Base-by-base conservation (phyloP, 805 yeast species). In the Kuraishia hungarica region DNA sequence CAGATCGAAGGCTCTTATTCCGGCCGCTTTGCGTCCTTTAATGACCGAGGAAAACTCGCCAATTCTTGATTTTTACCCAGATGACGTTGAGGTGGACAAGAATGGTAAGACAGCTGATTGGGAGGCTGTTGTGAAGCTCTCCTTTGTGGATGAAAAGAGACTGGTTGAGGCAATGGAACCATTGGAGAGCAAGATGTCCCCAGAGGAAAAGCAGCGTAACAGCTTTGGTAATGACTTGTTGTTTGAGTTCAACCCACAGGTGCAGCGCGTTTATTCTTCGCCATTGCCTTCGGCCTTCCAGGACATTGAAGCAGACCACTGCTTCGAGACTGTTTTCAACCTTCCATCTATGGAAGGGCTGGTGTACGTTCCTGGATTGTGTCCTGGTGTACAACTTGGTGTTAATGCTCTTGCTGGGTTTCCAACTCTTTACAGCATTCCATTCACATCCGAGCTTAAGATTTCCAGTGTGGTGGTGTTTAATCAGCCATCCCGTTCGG, bases 21-120 rank as follows among this genome's bases (percentile, higher is more conserved):
- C 99, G 1, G 67, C 76, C 7, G 82, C 82, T 20, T 87, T 87
- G 68, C 81, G 96, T 69, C 79, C 84, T 2, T 75, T 94, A 59
- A 92, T 94, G 97, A 83, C 85, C 15, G 96, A 92, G 56, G 84
- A 83, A 50, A 76, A 77, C 50, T 92, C 97, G 7, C 96, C 97
- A 26, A 90, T 94, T 60, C 78, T 79, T 55, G 97, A 91, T 63
- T 91, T 90, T 64, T 94, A 94, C 66, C 99, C 99, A 2, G 78
- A 79, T 56, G 89, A 89, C 57, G 96, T 93, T 55, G 89, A 84
- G 53, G 77, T 89, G 39, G 99, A 94, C 72, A 78, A 83, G 80
- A 94, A 94, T 67, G 99, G 98, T 50, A 94, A 94, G 68, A 89
- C 91, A 55, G 96, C 94, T 1, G 86, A 90, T 52, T 94, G 99